Conservation (phyloP, 2,329 filamentous ascomycete species). For the Pseudogymnoascus sp. region DNA sequence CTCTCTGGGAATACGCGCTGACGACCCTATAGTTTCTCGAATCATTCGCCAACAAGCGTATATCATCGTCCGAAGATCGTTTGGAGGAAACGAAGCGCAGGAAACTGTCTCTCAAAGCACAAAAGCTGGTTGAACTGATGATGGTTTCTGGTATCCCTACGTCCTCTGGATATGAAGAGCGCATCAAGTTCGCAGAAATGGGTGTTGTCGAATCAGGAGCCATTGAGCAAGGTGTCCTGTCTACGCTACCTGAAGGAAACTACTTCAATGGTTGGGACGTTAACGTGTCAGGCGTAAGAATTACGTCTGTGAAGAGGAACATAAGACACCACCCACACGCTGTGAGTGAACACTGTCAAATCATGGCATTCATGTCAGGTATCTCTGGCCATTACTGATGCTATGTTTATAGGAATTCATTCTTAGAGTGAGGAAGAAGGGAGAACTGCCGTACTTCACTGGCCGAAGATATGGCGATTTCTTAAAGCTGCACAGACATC, state of each 20-base stretch:
- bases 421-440: conserved; percentile 71
- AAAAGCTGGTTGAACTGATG: conserved; percentile 97
- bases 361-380: background rate
- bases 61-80: conserved; percentile 92
- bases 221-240: conserved; percentile 79
- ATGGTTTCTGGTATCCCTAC: conserved; percentile 97
- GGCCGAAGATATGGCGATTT: conserved; percentile 88
- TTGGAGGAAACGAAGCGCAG: conserved; percentile 91
- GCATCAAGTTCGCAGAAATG: conserved; percentile 92
- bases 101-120: conserved; percentile 85
- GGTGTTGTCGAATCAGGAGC: conserved; percentile 92
- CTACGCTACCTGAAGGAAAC: conserved; percentile 83
- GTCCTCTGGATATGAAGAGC: conserved; percentile 92
- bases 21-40: conserved; percentile 70
- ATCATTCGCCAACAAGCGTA: conserved; percentile 93
- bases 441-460: conserved; percentile 68
- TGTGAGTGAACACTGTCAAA: conserved; percentile 39
- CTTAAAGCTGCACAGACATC: conserved; percentile 63
- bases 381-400: background rate
- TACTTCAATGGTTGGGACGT: conserved; percentile 95
- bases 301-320: conserved; percentile 73
- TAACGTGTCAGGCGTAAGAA: conserved; percentile 83
- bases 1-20: conserved; percentile 9
- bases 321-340: conserved; percentile 88
- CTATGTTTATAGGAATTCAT: conserved; percentile 65